Conservation (phyloP, 345 rosid genomes). For the Trapa bicornis region DNA sequence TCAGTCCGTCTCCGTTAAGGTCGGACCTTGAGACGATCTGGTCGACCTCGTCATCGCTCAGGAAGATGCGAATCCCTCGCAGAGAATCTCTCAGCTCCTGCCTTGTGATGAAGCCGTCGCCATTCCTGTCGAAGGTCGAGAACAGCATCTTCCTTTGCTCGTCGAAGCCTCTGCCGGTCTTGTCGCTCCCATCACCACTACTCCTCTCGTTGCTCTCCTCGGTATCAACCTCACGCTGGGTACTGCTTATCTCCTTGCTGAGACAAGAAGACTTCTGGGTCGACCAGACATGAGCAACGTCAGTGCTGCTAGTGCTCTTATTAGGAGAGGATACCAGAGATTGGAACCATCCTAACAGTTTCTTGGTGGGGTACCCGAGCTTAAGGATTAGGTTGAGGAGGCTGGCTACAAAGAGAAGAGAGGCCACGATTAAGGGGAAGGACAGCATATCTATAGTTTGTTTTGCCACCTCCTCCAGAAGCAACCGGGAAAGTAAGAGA, state of each 20-base stretch:
- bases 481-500: background rate
- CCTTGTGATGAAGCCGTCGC: slow-evolving; percentile 46
- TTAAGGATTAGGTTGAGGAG: slow-evolving; percentile 19
- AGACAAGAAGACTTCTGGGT: background rate
- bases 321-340: background rate
- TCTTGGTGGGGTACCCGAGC: slow-evolving; percentile 19
- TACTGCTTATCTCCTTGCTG: background rate
- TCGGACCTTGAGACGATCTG: slow-evolving; percentile 37
- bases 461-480: background rate
- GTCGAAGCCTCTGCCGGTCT: background rate
- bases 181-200: no score
- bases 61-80: slow-evolving; percentile 8
- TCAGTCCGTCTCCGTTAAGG: slow-evolving; percentile 40
- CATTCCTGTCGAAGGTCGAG: slow-evolving; percentile 41
- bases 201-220: background rate
- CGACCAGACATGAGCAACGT: background rate
- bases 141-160: slow-evolving; percentile 26
- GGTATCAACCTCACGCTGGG: background rate
- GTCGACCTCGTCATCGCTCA: slow-evolving; percentile 20
- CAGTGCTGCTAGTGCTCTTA: background rate
- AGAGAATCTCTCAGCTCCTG: slow-evolving; percentile 22
- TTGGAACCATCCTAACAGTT: slow-evolving; percentile 7
- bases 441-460: slow-evolving; percentile 8
- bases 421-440: slow-evolving; percentile 5
- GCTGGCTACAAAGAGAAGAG: slow-evolving; percentile 25